phyloP scores from a whole-genome alignment of 1,284 basidiomycete genomes.

The Waitea zeae region DNA sequence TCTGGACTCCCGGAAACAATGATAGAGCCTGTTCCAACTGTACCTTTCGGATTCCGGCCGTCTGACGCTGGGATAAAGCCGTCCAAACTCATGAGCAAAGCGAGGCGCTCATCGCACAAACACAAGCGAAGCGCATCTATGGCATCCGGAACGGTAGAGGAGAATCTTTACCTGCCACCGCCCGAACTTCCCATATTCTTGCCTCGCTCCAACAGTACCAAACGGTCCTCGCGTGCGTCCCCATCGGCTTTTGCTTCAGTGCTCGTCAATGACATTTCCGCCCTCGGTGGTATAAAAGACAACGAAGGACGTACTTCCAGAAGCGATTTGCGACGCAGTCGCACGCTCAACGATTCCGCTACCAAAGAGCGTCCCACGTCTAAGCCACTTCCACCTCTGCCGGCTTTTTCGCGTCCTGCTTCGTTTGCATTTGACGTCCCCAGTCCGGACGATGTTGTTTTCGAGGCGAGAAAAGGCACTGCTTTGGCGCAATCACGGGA shows the following conservation, averaged over 20 bases:
- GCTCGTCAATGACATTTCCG: conserved; percentile 38
- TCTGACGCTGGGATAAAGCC: too few species aligned
- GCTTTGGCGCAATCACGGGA: conserved; percentile 24
- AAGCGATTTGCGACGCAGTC: too few species aligned
- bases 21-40: too few species aligned
- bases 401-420: conserved; percentile 14
- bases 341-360: too few species aligned
- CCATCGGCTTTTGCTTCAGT: conserved; percentile 64
- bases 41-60: too few species aligned
- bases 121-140: too few species aligned
- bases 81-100: too few species aligned
- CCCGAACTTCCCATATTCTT: conserved; percentile 39
- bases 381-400: conserved; percentile 11
- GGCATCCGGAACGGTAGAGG: conserved; percentile 18
- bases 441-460: conserved; percentile 78
- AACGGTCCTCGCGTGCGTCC: conserved; percentile 51
- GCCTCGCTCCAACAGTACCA: conserved; percentile 24
- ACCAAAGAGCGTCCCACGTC: too few species aligned
- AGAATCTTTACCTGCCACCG: too few species aligned
- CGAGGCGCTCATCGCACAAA: too few species aligned
- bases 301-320: too few species aligned
- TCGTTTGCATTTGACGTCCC: conserved; percentile 60
- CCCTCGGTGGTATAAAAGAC: conserved; percentile 6
- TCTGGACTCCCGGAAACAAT: conserved; percentile 17
- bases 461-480: conserved; percentile 66